Evolutionary conservation across 2,329 filamentous ascomycete species (phyloP).

Genomic region (Neofusicoccum laricinum): DNA sequence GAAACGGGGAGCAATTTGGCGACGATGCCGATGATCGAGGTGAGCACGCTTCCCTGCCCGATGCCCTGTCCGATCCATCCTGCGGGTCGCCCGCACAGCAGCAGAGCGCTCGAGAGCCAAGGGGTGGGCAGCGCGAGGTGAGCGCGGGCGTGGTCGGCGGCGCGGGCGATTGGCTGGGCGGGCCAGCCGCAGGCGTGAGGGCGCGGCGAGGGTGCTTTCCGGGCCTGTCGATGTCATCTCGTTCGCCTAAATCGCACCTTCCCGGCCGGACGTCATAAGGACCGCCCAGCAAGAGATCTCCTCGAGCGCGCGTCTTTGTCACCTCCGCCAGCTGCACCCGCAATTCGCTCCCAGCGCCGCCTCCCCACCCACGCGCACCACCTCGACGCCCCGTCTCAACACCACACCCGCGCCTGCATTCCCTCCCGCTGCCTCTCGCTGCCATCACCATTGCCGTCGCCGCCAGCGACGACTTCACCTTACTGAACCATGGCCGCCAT

Average conservation of each 20-base stretch:
- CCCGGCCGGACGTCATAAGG: constrained; percentile 10
- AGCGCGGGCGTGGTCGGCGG: constrained; percentile 1
- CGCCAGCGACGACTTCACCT: background rate
- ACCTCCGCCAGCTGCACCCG: constrained; percentile 3
- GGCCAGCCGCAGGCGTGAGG: background rate
- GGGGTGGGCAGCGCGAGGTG: background rate
- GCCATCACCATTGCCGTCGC: background rate
- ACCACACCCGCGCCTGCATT: background rate
- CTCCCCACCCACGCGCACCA: constrained; percentile 1
- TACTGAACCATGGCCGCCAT: constrained; percentile 63
- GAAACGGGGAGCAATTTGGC: constrained; percentile 4
- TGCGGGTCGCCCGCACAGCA: constrained; percentile 5
- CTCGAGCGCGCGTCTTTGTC: constrained; percentile 9
- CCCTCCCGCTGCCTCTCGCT: constrained; percentile 1
- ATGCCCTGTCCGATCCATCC: constrained; percentile 1
- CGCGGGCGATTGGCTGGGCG: constrained; percentile 8
- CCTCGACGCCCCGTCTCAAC: background rate
- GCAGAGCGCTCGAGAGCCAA: background rate
- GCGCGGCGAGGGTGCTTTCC: background rate
- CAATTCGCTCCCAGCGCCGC: constrained; percentile 7
- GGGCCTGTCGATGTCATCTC: constrained; percentile 12
- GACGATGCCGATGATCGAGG: constrained; percentile 18
- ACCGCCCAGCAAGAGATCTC: background rate
- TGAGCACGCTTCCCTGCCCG: constrained; percentile 5
- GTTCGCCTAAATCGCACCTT: constrained; percentile 10